Evolutionary conservation across 1,284 basidiomycete genomes (phyloP), one percentile per base, ranked within the genome.

Genomic region (Tilletiaria anomala): DNA sequence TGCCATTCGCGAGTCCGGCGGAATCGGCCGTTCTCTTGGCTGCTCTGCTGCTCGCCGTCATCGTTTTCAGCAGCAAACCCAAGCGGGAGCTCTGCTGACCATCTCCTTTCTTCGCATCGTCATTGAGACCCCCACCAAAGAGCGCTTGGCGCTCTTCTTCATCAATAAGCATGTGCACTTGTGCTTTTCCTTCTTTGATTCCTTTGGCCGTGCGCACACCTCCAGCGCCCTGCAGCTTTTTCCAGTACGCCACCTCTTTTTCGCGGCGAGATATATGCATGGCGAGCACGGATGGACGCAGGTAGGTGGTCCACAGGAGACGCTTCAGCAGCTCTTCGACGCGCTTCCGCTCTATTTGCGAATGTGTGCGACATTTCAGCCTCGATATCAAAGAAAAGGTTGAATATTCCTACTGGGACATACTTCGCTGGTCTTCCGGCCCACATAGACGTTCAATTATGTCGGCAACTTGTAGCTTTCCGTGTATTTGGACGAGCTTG

Each of bases 381-480:
- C n/a, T n/a, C n/a, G n/a, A n/a, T n/a, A n/a, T n/a, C n/a, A n/a
- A n/a, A n/a, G n/a, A n/a, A n/a, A n/a, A n/a, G n/a, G n/a, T n/a
- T n/a, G n/a, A n/a, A n/a, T n/a, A n/a, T n/a, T n/a, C n/a, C n/a
- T n/a, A n/a, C n/a, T n/a, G n/a, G n/a, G n/a, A n/a, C n/a, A n/a
- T n/a, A n/a, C n/a, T n/a, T n/a, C n/a, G n/a, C n/a, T n/a, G n/a
- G n/a, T n/a, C n/a, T n/a, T n/a, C n/a, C n/a, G n/a, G n/a, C n/a
- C n/a, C n/a, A n/a, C n/a, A n/a, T n/a, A 84, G 62, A 23, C 71
- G 63, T 11, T 73, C 69, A 20, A 84, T 64, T 36, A 88, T 76
- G 46, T 84, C 80, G 54, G 76, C 77, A 6, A 79, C 75, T 39
- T 78, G 76, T 53, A 93, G 75, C 67, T 89, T 89, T 32, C 88